Conservation (phyloP, 768 basidiomycete species). For the Kwoniella europaea region DNA sequence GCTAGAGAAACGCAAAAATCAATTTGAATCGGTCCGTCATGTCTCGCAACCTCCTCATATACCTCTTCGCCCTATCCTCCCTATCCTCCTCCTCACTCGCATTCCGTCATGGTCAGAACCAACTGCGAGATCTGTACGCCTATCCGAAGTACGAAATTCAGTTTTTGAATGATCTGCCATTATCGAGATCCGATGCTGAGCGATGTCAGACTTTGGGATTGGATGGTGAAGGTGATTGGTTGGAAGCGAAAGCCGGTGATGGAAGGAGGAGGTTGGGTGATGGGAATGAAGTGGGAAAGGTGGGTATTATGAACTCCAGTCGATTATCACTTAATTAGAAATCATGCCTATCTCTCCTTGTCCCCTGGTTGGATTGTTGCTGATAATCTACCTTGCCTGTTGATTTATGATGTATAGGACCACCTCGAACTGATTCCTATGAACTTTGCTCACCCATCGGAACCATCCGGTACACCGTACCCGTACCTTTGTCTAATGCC, state of each 20-base stretch:
- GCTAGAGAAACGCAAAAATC: too few species aligned
- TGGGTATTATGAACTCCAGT: background rate
- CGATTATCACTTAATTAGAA: too few species aligned
- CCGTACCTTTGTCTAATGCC: slow-evolving; percentile 54
- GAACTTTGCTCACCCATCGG: slow-evolving; percentile 31
- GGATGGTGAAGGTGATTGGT: slow-evolving; percentile 30
- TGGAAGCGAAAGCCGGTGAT: background rate
- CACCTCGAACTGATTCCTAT: slow-evolving; percentile 40
- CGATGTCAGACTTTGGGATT: slow-evolving; percentile 29
- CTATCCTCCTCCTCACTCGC: slow-evolving; percentile 21
- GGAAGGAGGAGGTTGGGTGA: slow-evolving; percentile 25
- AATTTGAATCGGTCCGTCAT: background rate
- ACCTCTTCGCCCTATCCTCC: slow-evolving; percentile 35
- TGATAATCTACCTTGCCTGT: background rate
- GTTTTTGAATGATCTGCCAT: slow-evolving; percentile 52
- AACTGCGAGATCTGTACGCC: slow-evolving; percentile 47
- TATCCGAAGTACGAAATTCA: slow-evolving; percentile 53
- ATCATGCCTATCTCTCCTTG: too few species aligned
- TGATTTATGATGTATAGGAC: slow-evolving; percentile 23
- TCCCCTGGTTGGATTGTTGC: too few species aligned
- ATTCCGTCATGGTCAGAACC: slow-evolving; percentile 39
- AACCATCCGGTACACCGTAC: slow-evolving; percentile 20
- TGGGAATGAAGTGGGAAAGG: slow-evolving; percentile 9
- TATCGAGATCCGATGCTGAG: slow-evolving; percentile 44
- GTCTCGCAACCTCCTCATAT: slow-evolving; percentile 44